These are phyloP conservation scores for Kurtzmaniella quercitrusa DNA, from an alignment of 1,139 yeast genomes.

Conservation along the genomic window DNA sequence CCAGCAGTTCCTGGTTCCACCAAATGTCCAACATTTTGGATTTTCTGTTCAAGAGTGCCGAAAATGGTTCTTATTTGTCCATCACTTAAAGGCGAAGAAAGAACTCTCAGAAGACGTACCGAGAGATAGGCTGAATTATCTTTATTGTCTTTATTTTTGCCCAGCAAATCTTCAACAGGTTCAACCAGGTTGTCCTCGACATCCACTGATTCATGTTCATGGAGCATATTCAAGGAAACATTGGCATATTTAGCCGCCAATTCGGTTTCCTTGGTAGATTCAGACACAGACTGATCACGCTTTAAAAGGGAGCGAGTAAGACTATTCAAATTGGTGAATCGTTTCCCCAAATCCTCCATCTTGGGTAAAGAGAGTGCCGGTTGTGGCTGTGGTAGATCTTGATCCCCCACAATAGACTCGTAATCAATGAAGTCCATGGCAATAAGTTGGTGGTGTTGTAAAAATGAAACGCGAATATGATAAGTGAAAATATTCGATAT, in stretches of 20 bases:
- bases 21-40: slow-evolving; percentile 27
- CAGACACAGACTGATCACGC: slow-evolving; percentile 7
- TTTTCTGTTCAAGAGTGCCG: slow-evolving; percentile 39
- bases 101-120: slow-evolving; percentile 46
- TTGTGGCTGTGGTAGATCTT: slow-evolving; percentile 38
- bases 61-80: slow-evolving; percentile 47
- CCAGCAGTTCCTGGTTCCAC: slow-evolving; percentile 57
- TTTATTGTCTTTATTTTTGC: background rate
- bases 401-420: slow-evolving; percentile 25
- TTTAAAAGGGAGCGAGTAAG: slow-evolving; percentile 29
- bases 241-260: slow-evolving; percentile 40
- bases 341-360: slow-evolving; percentile 34
- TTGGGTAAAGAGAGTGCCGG: slow-evolving; percentile 46
- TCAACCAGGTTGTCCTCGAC: slow-evolving; percentile 3
- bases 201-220: slow-evolving; percentile 3
- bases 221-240: slow-evolving; percentile 21
- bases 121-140: slow-evolving; percentile 26
- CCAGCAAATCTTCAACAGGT: slow-evolving; percentile 2
- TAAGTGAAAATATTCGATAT: background rate
- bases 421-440: slow-evolving; percentile 44
- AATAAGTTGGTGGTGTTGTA: background rate
- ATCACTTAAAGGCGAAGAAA: slow-evolving; percentile 48
- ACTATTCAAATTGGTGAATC: slow-evolving; percentile 31
- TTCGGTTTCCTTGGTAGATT: slow-evolving; percentile 12
- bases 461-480: background rate